These are phyloP conservation scores for Endocarpon pusillum DNA, from an alignment of 495 filamentous ascomycete genomes.

Conservation along the genomic window DNA sequence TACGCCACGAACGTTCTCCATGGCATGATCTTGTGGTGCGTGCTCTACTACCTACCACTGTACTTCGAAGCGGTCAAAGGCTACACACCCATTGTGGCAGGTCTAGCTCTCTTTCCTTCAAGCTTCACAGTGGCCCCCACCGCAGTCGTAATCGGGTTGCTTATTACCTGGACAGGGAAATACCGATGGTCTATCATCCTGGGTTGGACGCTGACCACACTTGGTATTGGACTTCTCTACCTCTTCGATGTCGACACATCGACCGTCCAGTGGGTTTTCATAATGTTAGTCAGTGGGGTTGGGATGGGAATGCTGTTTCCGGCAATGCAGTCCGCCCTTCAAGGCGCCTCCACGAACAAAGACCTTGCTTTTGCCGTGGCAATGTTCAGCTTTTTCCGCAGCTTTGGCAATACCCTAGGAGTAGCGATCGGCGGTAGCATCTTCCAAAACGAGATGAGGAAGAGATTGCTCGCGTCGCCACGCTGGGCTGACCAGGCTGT, in stretches of 20 bases:
- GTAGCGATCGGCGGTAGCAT: conserved; percentile 40
- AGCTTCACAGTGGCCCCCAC: conserved; percentile 27
- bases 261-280: conserved; percentile 30
- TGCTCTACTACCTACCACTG: conserved; percentile 46
- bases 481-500: not conserved
- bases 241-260: conserved; percentile 29
- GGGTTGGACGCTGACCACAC: conserved; percentile 33
- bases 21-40: conserved; percentile 31
- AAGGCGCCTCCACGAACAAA: conserved; percentile 26
- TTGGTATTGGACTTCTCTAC: conserved; percentile 32
- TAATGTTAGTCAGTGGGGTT: conserved; percentile 33
- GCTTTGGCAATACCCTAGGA: conserved; percentile 35
- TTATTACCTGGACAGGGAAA: conserved; percentile 26
- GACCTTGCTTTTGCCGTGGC: conserved; percentile 32
- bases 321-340: conserved; percentile 27
- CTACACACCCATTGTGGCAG: conserved; percentile 33
- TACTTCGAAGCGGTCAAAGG: conserved; percentile 46
- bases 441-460: conserved; percentile 1
- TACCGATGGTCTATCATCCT: conserved; percentile 36
- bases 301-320: conserved; percentile 38
- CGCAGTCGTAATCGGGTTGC: conserved; percentile 29
- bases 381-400: conserved; percentile 40
- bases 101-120: conserved; percentile 36
- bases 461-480: not conserved
- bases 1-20: conserved; percentile 34